Evolutionary conservation across 2,329 filamentous ascomycete species (phyloP).

Genomic region (Berkeleyomyces rouxiae): DNA sequence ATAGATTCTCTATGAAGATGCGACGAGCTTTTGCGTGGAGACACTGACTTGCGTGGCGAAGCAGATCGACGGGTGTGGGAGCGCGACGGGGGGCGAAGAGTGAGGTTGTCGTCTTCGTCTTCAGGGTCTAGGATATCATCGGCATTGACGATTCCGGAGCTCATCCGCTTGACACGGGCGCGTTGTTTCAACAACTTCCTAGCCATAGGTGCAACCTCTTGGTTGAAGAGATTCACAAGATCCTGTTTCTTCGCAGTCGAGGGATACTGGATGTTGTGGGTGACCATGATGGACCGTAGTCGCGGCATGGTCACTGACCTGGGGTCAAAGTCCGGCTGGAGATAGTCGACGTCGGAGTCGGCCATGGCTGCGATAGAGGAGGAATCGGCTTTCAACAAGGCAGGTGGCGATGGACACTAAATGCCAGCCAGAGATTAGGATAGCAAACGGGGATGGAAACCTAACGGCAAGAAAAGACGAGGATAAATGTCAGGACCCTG

Average conservation of each 20-base stretch:
- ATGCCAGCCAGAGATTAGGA: too few relatives aligned
- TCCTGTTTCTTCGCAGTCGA: constrained; percentile 83
- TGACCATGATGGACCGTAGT: constrained; percentile 78
- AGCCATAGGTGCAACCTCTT: constrained; percentile 62
- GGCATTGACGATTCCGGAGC: constrained; percentile 62
- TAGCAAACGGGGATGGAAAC: too few relatives aligned
- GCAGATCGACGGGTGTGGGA: constrained; percentile 30
- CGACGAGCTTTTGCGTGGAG: constrained; percentile 18
- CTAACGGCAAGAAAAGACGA: too few relatives aligned
- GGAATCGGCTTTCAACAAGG: not conserved
- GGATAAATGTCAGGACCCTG: too few relatives aligned
- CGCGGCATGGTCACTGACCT: constrained; percentile 69
- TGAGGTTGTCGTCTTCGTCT: constrained; percentile 43
- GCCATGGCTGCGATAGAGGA: constrained; percentile 29
- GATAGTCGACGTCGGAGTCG: constrained; percentile 61
- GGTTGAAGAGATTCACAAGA: constrained; percentile 68
- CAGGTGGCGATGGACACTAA: too few relatives aligned
- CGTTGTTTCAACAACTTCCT: constrained; percentile 58
- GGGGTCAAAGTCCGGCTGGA: constrained; percentile 75
- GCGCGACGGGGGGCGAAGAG: constrained; percentile 29
- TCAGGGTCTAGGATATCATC: constrained; percentile 32
- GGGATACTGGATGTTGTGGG: constrained; percentile 71
- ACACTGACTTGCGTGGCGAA: constrained; percentile 34
- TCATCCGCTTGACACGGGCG: constrained; percentile 68
- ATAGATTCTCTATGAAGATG: constrained; percentile 31